Conservation (phyloP, 768 basidiomycete genomes). For the Psilocybe azurescens region DNA sequence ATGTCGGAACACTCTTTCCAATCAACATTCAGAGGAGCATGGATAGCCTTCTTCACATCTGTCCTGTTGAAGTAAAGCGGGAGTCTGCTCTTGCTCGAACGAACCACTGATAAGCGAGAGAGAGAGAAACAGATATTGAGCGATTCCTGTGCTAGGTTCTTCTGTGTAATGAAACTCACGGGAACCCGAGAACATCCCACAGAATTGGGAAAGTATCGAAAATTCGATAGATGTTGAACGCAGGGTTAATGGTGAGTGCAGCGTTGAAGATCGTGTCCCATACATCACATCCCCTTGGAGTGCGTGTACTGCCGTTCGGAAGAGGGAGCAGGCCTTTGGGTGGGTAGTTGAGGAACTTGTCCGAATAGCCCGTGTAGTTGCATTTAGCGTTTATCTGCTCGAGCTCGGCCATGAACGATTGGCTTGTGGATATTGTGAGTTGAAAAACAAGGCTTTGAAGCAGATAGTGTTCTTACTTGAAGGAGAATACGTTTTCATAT, state of each 20-base stretch:
- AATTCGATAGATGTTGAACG: conserved; percentile 79
- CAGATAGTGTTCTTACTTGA: conserved; percentile 56
- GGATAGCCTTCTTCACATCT: conserved; percentile 74
- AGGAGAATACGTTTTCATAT: conserved; percentile 69
- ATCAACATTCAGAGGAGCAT: conserved; percentile 62
- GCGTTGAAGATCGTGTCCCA: conserved; percentile 72
- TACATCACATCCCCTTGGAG: conserved; percentile 62
- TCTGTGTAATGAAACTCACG: conserved; percentile 42
- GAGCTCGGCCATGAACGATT: conserved; percentile 65
- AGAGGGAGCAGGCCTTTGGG: conserved; percentile 71
- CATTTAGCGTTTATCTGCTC: conserved; percentile 58
- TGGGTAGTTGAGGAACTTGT: conserved; percentile 69
- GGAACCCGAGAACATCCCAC: conserved; percentile 87
- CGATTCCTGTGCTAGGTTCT: neutral
- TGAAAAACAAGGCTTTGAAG: neutral
- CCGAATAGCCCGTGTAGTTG: conserved; percentile 65
- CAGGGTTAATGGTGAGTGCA: conserved; percentile 68
- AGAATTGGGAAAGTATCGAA: conserved; percentile 77
- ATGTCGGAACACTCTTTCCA: conserved; percentile 70
- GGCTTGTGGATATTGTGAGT: conserved; percentile 38
- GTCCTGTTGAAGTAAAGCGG: conserved; percentile 74
- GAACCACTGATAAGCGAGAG: conserved; percentile 48
- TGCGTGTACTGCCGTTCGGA: conserved; percentile 57
- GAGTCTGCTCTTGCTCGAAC: conserved; percentile 58
- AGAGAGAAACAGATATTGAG: neutral